Conservation (phyloP, 2,329 filamentous ascomycete species). For the Trichoderma koningii region DNA sequence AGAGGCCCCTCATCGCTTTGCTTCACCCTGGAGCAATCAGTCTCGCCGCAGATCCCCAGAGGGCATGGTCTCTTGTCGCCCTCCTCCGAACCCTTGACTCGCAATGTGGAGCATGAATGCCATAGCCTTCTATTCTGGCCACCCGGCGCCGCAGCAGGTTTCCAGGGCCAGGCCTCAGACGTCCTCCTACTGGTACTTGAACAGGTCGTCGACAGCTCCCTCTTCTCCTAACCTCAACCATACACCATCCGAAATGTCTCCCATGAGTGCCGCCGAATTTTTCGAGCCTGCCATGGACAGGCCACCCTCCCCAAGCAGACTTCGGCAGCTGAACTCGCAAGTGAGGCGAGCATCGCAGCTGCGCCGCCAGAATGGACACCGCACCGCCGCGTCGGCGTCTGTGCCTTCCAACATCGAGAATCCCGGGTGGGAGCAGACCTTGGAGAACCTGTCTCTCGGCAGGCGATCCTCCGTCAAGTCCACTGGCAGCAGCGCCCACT, state of each 20-base stretch:
- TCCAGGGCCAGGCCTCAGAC: conserved; percentile 10
- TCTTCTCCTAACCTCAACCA: conserved; percentile 23
- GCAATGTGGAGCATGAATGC: conserved; percentile 35
- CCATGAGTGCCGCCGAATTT: conserved; percentile 40
- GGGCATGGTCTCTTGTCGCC: conserved; percentile 38
- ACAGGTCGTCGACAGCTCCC: conserved; percentile 76
- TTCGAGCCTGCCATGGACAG: conserved; percentile 62
- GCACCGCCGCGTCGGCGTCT: conserved; percentile 55
- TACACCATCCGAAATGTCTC: conserved; percentile 23
- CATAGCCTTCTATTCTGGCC: conserved; percentile 26
- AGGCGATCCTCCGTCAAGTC: conserved; percentile 61
- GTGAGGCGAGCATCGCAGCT: conserved; percentile 56
- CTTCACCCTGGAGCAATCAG: conserved; percentile 32
- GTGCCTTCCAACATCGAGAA: conserved; percentile 49
- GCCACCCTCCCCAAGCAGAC: conserved; percentile 61
- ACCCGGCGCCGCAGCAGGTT: conserved; percentile 5
- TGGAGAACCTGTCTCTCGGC: conserved; percentile 53
- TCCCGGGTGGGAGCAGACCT: conserved; percentile 52
- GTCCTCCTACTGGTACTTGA: conserved; percentile 19
- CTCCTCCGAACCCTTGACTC: conserved; percentile 33
- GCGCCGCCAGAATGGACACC: conserved; percentile 38
- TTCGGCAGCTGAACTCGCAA: conserved; percentile 61
- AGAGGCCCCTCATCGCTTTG: conserved; percentile 13
- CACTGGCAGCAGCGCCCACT: conserved; percentile 50
- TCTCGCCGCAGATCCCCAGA: conserved; percentile 31